These are phyloP conservation scores for Apophysomyces ossiformis DNA, from an alignment of 371 early-diverging fungal genomes.

Conservation along the genomic window DNA sequence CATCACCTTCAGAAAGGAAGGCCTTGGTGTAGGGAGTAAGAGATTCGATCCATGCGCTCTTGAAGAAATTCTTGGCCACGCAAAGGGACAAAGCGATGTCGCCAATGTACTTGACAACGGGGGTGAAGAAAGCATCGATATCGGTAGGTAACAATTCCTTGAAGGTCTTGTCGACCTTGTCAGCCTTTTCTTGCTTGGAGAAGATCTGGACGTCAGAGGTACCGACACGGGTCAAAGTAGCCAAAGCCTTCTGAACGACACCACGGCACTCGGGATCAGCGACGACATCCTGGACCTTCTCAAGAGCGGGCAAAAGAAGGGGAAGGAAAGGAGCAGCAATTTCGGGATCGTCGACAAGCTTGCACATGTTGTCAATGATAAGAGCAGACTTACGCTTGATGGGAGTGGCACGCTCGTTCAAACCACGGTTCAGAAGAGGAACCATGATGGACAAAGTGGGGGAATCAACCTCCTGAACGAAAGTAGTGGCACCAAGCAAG, in stretches of 20 bases:
- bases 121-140: constrained; percentile 44
- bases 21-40: constrained; percentile 34
- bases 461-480: constrained; percentile 79
- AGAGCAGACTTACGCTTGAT: constrained; percentile 82
- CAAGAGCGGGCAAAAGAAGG: constrained; percentile 75
- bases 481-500: constrained; percentile 70
- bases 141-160: constrained; percentile 46
- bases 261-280: constrained; percentile 82
- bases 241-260: constrained; percentile 56
- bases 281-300: constrained; percentile 73
- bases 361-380: constrained; percentile 88
- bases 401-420: constrained; percentile 63
- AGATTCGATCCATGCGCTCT: constrained; percentile 45
- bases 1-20: constrained; percentile 27
- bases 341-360: constrained; percentile 78
- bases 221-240: constrained; percentile 42
- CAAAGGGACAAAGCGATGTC: constrained; percentile 41
- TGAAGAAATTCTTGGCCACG: constrained; percentile 39
- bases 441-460: constrained; percentile 83
- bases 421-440: constrained; percentile 78
- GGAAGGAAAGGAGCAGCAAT: constrained; percentile 85
- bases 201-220: constrained; percentile 29
- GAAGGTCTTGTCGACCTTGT: constrained; percentile 44
- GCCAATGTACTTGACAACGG: constrained; percentile 40
- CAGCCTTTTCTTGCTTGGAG: constrained; percentile 50